These are phyloP conservation scores for Penstemon newberryi DNA, from an alignment of 257 asterid genomes.

Conservation along the genomic window DNA sequence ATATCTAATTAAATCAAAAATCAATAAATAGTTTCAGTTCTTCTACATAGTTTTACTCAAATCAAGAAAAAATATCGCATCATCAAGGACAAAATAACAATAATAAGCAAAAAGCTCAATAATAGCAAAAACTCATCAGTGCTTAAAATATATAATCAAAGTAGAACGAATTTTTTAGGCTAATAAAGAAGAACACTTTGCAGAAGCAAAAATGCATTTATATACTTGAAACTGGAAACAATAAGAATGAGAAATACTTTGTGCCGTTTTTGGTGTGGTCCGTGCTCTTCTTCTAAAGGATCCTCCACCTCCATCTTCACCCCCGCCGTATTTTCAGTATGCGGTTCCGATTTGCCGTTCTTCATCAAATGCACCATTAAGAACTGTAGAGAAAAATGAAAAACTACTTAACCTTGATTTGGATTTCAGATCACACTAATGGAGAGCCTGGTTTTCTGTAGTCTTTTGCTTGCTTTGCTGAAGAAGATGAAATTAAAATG, in stretches of 20 bases:
- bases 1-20: too few species aligned
- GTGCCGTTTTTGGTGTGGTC: conserved; percentile 48
- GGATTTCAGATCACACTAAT: conserved; percentile 28
- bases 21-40: too few species aligned
- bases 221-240: not conserved
- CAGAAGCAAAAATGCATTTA: too few species aligned
- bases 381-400: not conserved
- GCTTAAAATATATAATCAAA: too few species aligned
- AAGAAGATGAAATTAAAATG: not conserved
- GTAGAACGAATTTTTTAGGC: too few species aligned
- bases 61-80: too few species aligned
- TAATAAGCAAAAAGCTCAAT: not conserved
- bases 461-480: not conserved
- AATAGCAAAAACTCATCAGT: too few species aligned
- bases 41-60: too few species aligned
- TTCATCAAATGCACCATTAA: conserved; percentile 55
- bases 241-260: conserved; percentile 33
- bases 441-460: not conserved
- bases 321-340: conserved; percentile 36
- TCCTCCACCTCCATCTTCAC: conserved; percentile 59
- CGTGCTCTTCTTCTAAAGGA: conserved; percentile 49
- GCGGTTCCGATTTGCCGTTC: conserved; percentile 42
- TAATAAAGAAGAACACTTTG: too few species aligned
- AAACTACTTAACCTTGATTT: conserved; percentile 1
- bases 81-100: too few species aligned